Base-by-base conservation (phyloP, 768 basidiomycete genomes). In the Termitomyces sp. region DNA sequence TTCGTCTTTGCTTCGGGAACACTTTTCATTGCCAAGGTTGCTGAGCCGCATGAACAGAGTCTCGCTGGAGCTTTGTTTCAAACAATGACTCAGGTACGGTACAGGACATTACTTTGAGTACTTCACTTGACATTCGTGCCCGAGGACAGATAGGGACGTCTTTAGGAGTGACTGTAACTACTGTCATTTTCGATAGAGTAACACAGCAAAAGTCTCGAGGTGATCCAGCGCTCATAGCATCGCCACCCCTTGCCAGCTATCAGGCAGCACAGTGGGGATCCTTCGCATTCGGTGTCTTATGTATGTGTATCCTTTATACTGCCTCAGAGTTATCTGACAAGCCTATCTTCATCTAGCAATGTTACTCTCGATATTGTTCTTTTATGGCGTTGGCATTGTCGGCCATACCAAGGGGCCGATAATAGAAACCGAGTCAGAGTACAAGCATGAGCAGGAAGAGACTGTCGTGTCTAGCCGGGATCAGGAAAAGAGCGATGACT, bases 21-120 rank as follows among this genome's bases (percentile, higher is more conserved):
- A 5, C 71, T 92, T 16, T 92, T 87, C 63, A 81, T 90, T 44
- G 86, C 89, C 3, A 87, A 85, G 64, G 76, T 87, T 10, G 78
- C 83, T 2, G 68, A 78, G 1, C 83, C 83, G 3, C 77, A 87
- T 55, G 90, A 92, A 63, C 90, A 92, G 69, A 86, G 84, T 69
- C 75, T 92, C 4, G 83, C 85, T 5, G 90, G 88, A 3, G 90
- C 83, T 12, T 58, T 91, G 20, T 91, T 92, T 69, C 87, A 88
- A 66, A 90, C 90, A 0, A 84, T 92, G 81, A 86, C 81, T 5
- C 86, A 88, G 74, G 86, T 84, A 57, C 20, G 44, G 18, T 20
- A 28, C 54, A 42, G 22, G 22, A 36, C 26, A 20, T 45, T 16
- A 24, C 3, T 2, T n/a, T 13, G 28, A 39, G 28, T 28, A n/a